Evolutionary conservation across 2,329 filamentous ascomycete genomes (phyloP), one percentile per base, ranked within the genome.

Genomic region (Nemania abortiva): DNA sequence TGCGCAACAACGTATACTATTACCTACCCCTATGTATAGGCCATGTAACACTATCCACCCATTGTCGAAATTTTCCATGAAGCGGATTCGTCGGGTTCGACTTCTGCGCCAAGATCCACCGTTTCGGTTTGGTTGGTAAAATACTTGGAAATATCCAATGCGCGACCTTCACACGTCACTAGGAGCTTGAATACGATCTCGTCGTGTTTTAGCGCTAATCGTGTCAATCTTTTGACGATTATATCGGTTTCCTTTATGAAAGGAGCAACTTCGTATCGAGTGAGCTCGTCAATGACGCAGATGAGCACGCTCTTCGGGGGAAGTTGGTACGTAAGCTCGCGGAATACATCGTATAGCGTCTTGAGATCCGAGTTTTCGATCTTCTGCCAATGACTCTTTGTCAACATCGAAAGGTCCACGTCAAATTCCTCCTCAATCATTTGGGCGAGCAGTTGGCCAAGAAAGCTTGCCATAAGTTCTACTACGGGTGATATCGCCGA

Each of bases 241-340:
- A 20, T 11, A 10, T 69, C 54, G 13, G 56, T 71, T 5, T 71
- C 68, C 6, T 61, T 49, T 2, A 42, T 27, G 24, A 68, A 52
- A 3, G 63, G 45, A 3, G 5, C 22, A 11, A 64, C 68, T 45
- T 70, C 71, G 53, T 72, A 72, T 45, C 18, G 61, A 27, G 56
- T 39, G n/a, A 72, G 45, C 24, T 73, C 72, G 7, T 74, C 66
- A n/a, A 74, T 68, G 52, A 70, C 50, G 56, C 62, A 69, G 27
- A 72, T 53, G 42, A 72, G 61, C 24, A 72, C 61, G 49, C 61
- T 65, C 6, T 39, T 24, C 1, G 27, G 15, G 6, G 68, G 63
- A 6, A 73, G 24, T 39, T 69, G 70, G 6, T 31, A 47, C 10
- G 53, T 64, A 22, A 72, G 65, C n/a, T 64, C 29, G 27, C 47